phyloP scores from a whole-genome alignment of 2,329 filamentous ascomycete genomes.

The Trichophyton mentagrophytes region DNA sequence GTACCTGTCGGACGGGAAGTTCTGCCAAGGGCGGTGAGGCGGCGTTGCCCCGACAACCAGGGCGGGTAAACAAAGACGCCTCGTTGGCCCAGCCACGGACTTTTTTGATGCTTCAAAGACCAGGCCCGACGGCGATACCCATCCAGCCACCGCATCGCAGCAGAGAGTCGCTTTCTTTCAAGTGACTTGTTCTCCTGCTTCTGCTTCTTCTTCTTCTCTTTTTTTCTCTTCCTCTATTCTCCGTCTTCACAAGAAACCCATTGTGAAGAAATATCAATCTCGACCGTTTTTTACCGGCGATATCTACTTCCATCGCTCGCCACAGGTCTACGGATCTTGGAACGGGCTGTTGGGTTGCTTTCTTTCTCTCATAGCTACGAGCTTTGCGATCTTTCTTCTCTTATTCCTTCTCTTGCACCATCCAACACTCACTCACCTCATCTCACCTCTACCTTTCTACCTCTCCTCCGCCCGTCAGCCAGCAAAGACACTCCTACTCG shows the following conservation, averaged over 20 bases:
- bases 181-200: background rate
- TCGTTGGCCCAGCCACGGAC: constrained; percentile 30
- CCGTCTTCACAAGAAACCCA: background rate
- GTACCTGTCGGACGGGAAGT: constrained; percentile 1
- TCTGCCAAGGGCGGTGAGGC: constrained; percentile 13
- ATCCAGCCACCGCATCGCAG: constrained; percentile 7
- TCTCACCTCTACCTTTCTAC: background rate
- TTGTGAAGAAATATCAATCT: background rate
- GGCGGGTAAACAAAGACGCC: constrained; percentile 27
- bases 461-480: background rate
- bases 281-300: background rate
- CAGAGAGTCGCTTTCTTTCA: background rate
- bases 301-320: background rate
- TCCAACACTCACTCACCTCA: background rate
- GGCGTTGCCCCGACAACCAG: constrained; percentile 26
- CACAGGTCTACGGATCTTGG: background rate
- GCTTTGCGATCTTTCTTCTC: background rate
- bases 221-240: background rate
- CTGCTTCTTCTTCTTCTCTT: background rate
- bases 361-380: background rate
- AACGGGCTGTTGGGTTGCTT: background rate
- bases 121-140: background rate
- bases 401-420: background rate
- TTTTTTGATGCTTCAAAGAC: background rate
- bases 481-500: background rate